Evolutionary conservation across 1,139 yeast genomes (phyloP), one percentile per base, ranked within the genome.

Genomic region (Zygoascus sp.): DNA sequence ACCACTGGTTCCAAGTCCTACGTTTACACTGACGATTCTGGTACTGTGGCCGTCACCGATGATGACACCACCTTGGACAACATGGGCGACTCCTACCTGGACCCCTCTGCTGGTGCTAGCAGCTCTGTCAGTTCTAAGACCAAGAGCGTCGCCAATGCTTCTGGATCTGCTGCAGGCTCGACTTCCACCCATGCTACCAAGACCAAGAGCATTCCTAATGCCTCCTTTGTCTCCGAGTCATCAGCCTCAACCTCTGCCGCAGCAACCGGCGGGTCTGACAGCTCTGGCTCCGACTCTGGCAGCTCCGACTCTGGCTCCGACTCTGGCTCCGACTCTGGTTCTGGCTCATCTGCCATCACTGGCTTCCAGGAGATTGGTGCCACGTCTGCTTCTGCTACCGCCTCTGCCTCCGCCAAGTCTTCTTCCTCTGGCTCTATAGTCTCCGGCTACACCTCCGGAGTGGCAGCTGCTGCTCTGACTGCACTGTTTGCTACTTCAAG

Each of bases 1-100:
- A 59, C 55, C 28, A 71, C 72, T 25, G 82, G 82, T 50, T 62
- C 75, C 40, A 65, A 67, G 47, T 77, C 92, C 0, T 88, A 79
- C 65, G 64, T 74, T 34, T 87, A 72, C 43, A 22, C 28, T 16
- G 36, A 42, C 37, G 35, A 30, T 38, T 11, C 13, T 30, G 42
- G 37, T 35, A 15, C 45, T 37, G 44, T 44, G 17, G 40, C 40
- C 27, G 15, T 46, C 44, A 32, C 55, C 21, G 49, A 44, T 36
- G 51, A 51, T 2, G 40, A 51, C 20, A 21, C 40, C 20, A 41
- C 50, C 10, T 25, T 34, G 44, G 40, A 16, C 32, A 21, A 35
- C 50, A 35, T 34, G 39, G 45, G 39, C 6, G 45, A 42, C 19
- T 25, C 35, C 11, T 36, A 52, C 25, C 40, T 53, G 34, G 32